Evolutionary conservation across 495 filamentous ascomycete genomes (phyloP), one percentile per base, ranked within the genome.

Genomic region (Neurospora sp.): DNA sequence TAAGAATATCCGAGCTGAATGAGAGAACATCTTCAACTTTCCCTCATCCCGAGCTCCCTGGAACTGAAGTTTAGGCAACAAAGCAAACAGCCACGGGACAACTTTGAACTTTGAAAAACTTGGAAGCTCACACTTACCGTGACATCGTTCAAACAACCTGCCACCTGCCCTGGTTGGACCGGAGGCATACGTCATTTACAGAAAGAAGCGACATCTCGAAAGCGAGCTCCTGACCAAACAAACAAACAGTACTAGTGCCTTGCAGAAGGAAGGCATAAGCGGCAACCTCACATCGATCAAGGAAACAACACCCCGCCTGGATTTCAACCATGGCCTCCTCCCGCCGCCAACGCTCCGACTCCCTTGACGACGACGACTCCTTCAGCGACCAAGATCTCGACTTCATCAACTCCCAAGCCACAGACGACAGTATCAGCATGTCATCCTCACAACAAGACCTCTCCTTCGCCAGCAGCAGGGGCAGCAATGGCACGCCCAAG

Each of bases 321-420:
- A 37, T 71, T 73, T 41, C 44, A 37, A 18, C 16, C 46, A 61
- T 39, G 48, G 69, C 44, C 41, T 46, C 44, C 41, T 46, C 72
- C 69, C 46, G 42, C 16, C 12, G 16, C 9, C 27, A 71, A 39
- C 35, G 31, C 27, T 68, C 68, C 27, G 53, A 70, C 5, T 48
- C 46, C 48, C 48, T 61, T 42, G 31, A 37, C 5, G 72, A 31
- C 22, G 20, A 44, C 35, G 59, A 41, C 18, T 82, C 79, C 46
- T 81, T 82, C 37, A 77, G 78, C 71, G 80, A 82, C 78, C 77
- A 81, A 39, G 80, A 82, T 68, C 78, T 82, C 73, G 74, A 81
- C 3, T 27, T 78, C 27, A 73, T 82, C 38, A 81, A 74, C 73
- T 82, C 80, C 0, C 80, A 82, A 69, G 53, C 8, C 22, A 35